Evolutionary conservation across 768 basidiomycete species (phyloP).

Genomic region (Tremella mesenterica): DNA sequence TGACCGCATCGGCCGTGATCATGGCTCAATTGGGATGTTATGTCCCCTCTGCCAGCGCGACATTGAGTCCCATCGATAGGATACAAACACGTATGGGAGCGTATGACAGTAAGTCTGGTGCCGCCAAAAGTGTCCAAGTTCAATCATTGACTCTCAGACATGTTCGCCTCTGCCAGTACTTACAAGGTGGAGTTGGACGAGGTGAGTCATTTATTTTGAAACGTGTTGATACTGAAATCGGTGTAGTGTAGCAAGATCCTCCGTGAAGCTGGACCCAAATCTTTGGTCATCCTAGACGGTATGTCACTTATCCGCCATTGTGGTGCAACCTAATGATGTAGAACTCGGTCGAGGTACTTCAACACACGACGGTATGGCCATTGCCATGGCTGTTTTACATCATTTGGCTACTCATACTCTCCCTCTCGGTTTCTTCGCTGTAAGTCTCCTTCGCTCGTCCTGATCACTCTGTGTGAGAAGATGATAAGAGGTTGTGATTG

Average conservation of each 20-base stretch:
- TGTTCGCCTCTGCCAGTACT: constrained; percentile 50
- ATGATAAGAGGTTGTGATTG: neutral
- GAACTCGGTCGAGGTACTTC: constrained; percentile 94
- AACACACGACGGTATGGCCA: constrained; percentile 98
- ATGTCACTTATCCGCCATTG: constrained; percentile 26
- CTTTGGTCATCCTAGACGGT: constrained; percentile 92
- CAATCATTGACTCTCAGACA: constrained; percentile 20
- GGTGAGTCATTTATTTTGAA: too few species aligned
- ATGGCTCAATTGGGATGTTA: constrained; percentile 95
- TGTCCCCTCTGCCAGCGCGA: constrained; percentile 74
- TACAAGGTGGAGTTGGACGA: constrained; percentile 99
- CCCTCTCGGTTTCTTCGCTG: constrained; percentile 85
- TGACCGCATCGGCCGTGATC: constrained; percentile 84
- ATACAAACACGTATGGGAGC: constrained; percentile 97
- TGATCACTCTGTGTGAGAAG: neutral
- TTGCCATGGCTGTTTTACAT: constrained; percentile 89
- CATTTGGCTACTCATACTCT: constrained; percentile 87
- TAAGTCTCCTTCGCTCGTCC: constrained; percentile 16
- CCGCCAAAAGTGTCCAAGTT: neutral
- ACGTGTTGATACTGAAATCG: too few species aligned
- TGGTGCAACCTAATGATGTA: constrained; percentile 37
- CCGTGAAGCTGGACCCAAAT: constrained; percentile 84
- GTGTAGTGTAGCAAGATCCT: constrained; percentile 90
- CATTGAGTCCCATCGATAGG: constrained; percentile 83
- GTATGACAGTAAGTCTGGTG: constrained; percentile 60